Percentiles rank a stretch among this genome's conserved stretches.
Evolutionary conservation across 2,329 filamentous ascomycete species (phyloP).

Genomic region (Cryphonectria naterciae): DNA sequence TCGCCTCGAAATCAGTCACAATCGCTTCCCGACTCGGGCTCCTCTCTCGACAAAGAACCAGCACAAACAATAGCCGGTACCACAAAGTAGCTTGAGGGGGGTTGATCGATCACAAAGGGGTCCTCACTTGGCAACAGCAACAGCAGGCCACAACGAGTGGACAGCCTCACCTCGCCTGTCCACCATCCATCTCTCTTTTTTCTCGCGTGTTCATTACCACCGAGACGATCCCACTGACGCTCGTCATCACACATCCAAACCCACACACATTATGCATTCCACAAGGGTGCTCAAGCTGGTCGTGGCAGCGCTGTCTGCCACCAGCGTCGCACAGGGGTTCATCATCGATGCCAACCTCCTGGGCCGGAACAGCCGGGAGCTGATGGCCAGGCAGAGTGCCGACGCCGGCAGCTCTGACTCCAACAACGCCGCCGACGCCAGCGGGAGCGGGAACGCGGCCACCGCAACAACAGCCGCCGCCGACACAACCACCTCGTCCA

Average conservation of each 20-base stretch:
- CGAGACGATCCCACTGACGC: background rate
- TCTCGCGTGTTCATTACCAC: background rate
- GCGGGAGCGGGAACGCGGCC: constrained; percentile 15
- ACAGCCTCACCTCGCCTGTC: background rate
- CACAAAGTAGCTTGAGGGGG: background rate
- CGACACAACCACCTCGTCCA: constrained; percentile 16
- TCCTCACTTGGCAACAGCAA: background rate
- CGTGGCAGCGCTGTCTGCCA: constrained; percentile 52
- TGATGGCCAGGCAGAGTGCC: constrained; percentile 33
- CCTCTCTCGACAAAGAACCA: background rate
- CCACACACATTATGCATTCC: constrained; percentile 49
- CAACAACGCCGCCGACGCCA: constrained; percentile 13
- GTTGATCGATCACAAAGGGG: background rate
- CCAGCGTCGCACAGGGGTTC: constrained; percentile 50
- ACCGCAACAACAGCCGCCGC: constrained; percentile 10
- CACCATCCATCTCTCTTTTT: background rate
- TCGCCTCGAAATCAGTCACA: background rate
- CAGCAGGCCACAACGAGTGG: background rate
- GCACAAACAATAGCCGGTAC: background rate
- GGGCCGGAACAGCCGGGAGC: constrained; percentile 33
- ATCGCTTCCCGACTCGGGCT: background rate
- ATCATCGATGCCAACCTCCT: constrained; percentile 37
- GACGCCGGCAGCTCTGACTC: constrained; percentile 7
- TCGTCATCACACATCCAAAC: background rate
- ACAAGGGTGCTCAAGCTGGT: constrained; percentile 51